These are phyloP conservation scores for Agrocybe praecox DNA, from an alignment of 768 basidiomycete species.

Conservation along the genomic window DNA sequence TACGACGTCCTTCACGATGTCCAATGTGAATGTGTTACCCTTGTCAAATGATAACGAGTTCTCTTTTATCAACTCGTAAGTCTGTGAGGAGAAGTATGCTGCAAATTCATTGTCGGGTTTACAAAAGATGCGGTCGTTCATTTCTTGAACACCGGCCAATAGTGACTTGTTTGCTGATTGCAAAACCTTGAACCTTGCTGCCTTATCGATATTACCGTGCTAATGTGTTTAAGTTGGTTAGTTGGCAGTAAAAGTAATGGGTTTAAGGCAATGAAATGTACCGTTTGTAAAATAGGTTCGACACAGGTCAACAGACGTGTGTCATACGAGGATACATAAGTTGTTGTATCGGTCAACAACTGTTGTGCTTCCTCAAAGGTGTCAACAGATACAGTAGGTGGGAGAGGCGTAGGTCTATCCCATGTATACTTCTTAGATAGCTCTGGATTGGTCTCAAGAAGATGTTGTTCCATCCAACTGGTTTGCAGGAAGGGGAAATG, in stretches of 20 bases:
- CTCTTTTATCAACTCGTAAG: conserved; percentile 31
- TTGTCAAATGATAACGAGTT: conserved; percentile 35
- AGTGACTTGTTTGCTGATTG: conserved; percentile 14
- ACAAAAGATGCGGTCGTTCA: conserved; percentile 22
- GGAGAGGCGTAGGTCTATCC: conserved; percentile 44
- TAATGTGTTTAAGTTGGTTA: no score
- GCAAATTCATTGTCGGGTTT: conserved; percentile 19
- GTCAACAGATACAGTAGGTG: conserved; percentile 28
- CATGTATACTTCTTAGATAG: conserved; percentile 56
- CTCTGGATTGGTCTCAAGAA: conserved; percentile 32
- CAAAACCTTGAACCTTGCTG: not conserved
- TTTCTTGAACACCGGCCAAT: conserved; percentile 7
- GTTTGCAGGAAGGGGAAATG: conserved; percentile 85
- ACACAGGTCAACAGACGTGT: conserved; percentile 32
- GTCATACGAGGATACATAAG: conserved; percentile 35
- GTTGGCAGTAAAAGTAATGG: not conserved
- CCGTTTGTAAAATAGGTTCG: conserved; percentile 16
- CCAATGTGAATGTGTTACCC: conserved; percentile 36
- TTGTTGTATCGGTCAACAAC: conserved; percentile 28
- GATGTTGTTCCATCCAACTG: conserved; percentile 39
- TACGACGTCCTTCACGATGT: conserved; percentile 70
- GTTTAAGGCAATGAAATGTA: conserved; percentile 16
- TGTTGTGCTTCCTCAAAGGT: conserved; percentile 33
- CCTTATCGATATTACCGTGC: no score
- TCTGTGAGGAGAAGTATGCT: conserved; percentile 35